Evolutionary conservation across 1,284 basidiomycete species (phyloP).

Genomic region (Irpex rosettiformis): DNA sequence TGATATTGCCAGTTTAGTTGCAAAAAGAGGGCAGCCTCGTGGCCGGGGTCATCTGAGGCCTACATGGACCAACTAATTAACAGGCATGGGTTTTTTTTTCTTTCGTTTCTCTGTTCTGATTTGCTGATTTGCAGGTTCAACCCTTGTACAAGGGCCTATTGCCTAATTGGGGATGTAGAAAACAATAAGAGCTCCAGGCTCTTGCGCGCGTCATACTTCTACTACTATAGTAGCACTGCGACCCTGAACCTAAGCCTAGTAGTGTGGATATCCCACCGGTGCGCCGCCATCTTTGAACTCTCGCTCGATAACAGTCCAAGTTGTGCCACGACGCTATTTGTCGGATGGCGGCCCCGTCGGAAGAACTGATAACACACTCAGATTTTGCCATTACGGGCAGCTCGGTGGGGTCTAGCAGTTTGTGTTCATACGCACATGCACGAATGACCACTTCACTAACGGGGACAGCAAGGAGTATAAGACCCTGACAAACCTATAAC

Average conservation of each 20-base stretch:
- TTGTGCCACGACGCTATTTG: too few species aligned
- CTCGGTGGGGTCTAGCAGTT: background rate
- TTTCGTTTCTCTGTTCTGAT: background rate
- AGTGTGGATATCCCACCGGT: too few species aligned
- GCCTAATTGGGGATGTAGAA: background rate
- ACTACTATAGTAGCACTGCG: background rate
- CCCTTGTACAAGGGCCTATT: background rate
- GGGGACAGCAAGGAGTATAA: background rate
- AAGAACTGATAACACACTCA: background rate
- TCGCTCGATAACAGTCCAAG: too few species aligned
- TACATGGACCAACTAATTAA: constrained; percentile 4
- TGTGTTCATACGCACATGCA: background rate
- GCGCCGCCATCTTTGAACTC: too few species aligned
- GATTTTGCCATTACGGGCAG: background rate
- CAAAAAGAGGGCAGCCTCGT: background rate
- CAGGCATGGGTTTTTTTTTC: background rate
- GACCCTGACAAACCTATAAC: background rate
- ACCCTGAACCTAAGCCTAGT: too few species aligned
- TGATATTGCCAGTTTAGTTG: background rate
- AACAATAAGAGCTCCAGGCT: background rate
- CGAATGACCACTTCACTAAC: background rate
- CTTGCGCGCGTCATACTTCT: background rate
- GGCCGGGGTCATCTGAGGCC: constrained; percentile 1
- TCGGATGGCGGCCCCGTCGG: background rate
- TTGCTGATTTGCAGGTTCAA: background rate